Evolutionary conservation across 768 basidiomycete species (phyloP), one percentile per base, ranked within the genome.

Genomic region (Boletus sp.): DNA sequence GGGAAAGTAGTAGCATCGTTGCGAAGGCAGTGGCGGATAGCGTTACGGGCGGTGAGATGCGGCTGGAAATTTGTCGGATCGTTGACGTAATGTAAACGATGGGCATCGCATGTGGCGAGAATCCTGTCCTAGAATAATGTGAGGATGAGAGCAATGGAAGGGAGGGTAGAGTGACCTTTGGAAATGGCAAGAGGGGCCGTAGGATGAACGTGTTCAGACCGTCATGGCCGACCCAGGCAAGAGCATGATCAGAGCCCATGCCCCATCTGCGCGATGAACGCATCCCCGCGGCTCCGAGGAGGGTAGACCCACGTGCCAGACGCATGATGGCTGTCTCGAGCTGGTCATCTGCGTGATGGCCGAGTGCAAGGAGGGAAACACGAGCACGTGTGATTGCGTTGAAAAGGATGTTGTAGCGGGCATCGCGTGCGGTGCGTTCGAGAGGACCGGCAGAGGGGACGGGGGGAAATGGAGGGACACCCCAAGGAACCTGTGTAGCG

Each of bases 281-380:
- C 87, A 93, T 93, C 4, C 87, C 91, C 11, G 80, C 80, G 1
- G 84, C 80, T 0, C 87, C 88, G 15, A 80, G 53, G 42, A 72
- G 66, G 3, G 82, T 77, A 6, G 85, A 85, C 0, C 86, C 84
- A 58, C 71, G 78, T 6, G 82, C 77, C 15, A 87, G 67, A 6
- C 92, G 83, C 78, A 92, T 84, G 50, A 94, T 72, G 32, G 84
- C 78, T 0, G 92, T 94, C 68, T 94, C 92, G 10, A 92, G 80
- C 67, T 93, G 90, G 66, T 94, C 92, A 65, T 94, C 90, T 4
- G 80, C 80, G 65, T 94, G 92, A 62, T 94, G 92, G 0, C 82
- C 92, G 48, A 86, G 78, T 1, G 86, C 87, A 52, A 92, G 67
- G 14, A 77, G 67, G 15, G 75, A 60, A 4, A 77, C 69, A 1